phyloP scores from a whole-genome alignment of 2,329 filamentous ascomycete species.

The Bipolaris cookei region DNA sequence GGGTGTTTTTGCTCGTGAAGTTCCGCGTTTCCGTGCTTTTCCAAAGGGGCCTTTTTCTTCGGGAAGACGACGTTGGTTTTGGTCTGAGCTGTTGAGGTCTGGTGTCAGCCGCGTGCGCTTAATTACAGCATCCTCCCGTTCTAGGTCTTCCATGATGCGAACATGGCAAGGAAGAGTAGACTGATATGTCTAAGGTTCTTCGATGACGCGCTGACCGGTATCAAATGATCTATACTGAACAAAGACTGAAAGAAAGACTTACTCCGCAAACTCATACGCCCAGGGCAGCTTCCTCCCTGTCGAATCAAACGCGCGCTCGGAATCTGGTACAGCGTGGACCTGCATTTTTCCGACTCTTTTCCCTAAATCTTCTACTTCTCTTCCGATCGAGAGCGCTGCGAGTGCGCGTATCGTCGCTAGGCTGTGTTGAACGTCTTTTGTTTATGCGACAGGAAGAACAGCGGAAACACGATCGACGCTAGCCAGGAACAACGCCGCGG shows the following conservation, averaged over 20 bases:
- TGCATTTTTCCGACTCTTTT: slow-evolving; percentile 58
- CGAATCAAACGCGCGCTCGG: slow-evolving; percentile 66
- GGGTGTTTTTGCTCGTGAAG: slow-evolving; percentile 62
- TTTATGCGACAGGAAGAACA: slow-evolving; percentile 35
- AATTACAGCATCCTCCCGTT: slow-evolving; percentile 2
- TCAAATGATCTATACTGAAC: neutral
- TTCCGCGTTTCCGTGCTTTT: slow-evolving; percentile 54
- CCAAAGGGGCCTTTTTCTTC: slow-evolving; percentile 70
- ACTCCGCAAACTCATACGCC: slow-evolving; percentile 68
- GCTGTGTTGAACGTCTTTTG: slow-evolving; percentile 23
- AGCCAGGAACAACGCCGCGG: slow-evolving; percentile 30
- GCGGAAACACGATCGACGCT: slow-evolving; percentile 18
- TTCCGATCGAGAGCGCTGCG: slow-evolving; percentile 10
- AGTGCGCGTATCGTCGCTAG: slow-evolving; percentile 6
- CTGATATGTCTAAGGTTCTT: neutral
- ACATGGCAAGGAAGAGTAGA: neutral
- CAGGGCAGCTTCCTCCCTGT: slow-evolving; percentile 67
- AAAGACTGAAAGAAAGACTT: slow-evolving; percentile 39
- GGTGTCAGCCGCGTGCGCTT: slow-evolving; percentile 23
- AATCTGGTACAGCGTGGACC: slow-evolving; percentile 68
- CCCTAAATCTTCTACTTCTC: neutral
- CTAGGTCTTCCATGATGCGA: slow-evolving; percentile 3
- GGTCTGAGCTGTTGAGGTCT: slow-evolving; percentile 39
- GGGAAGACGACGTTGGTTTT: slow-evolving; percentile 59
- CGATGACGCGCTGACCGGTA: neutral